phyloP scores from a whole-genome alignment of 306 rosid genomes.

The Castanea crenata region DNA sequence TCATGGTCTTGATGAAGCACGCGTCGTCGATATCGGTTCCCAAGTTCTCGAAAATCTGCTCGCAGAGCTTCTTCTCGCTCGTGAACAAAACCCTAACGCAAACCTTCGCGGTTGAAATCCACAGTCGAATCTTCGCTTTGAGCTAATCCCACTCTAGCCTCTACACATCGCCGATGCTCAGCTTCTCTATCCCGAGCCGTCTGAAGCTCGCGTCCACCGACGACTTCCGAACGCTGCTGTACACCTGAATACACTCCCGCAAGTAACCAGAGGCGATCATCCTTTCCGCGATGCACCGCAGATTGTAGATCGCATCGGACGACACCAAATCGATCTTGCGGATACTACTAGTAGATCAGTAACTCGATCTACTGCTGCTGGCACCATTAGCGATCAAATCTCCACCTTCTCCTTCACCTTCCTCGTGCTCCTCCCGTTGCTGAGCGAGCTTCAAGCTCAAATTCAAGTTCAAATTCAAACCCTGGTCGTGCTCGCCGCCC shows the following conservation, averaged over 20 bases:
- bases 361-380: slow-evolving; percentile 36
- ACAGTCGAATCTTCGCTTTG: slow-evolving; percentile 81
- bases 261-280: slow-evolving; percentile 83
- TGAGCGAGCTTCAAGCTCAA: too few relatives aligned
- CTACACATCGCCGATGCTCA: slow-evolving; percentile 95
- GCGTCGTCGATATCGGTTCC: slow-evolving; percentile 85
- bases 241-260: slow-evolving; percentile 91
- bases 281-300: slow-evolving; percentile 82
- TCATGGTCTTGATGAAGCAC: slow-evolving; percentile 91
- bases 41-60: slow-evolving; percentile 76
- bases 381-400: background rate
- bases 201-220: slow-evolving; percentile 74
- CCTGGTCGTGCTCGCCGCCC: background rate
- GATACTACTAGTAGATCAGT: slow-evolving; percentile 73
- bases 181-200: slow-evolving; percentile 68
- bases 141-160: slow-evolving; percentile 85
- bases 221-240: slow-evolving; percentile 79
- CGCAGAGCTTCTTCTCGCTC: slow-evolving; percentile 87
- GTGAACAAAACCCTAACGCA: slow-evolving; percentile 75
- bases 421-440: background rate
- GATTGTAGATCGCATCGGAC: slow-evolving; percentile 62
- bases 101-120: slow-evolving; percentile 88
- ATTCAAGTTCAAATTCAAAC: too few relatives aligned
- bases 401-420: background rate
- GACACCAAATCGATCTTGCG: slow-evolving; percentile 97